Evolutionary conservation across 140 eudicot species (phyloP), one percentile per base, ranked within the genome.

Genomic region (Erigeron philadelphicus): DNA sequence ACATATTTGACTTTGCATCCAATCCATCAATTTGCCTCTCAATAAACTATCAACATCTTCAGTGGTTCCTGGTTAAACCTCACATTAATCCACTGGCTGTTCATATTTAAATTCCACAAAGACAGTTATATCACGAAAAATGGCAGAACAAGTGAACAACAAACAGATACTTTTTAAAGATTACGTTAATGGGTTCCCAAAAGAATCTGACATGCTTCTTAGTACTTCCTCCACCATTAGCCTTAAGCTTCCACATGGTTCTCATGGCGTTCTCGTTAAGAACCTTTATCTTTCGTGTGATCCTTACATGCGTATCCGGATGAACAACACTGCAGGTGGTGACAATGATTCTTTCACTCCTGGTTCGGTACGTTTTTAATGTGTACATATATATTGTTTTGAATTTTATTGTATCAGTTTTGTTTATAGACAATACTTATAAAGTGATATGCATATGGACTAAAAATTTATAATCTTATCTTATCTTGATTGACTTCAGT

Each of bases 211-310:
- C 18, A 58, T 78, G 74, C 43, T 40, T 11, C 8, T 66, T 21
- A 13, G 1, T 9, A 0, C 64, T 53, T 66, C 73, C 1, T 17
- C 61, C 70, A 66, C 71, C 18, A 73, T 78, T 35, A 0, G 0
- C 35, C 78, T 78, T 10, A 74, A 67, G 8, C 79, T 84, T 55
- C 76, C 85, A 18, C 46, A 74, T 49, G 85, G 77, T 71, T 77
- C 88, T 0, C 71, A 77, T 23, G 72, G 11, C 4, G 23, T 84
- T 25, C 67, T 77, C 21, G 71, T 80, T 1, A 84, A 84, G 75
- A 84, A 84, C 78, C 81, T 84, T 3, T 84, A 70, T 43, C 67
- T 84, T 17, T 84, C 88, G 0, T 84, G 88, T 11, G 85, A 84
- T 62, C 85, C 88, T 13, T 77, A 79, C 75, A 56, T 83, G 81